These are phyloP conservation scores for Zizania latifolia DNA, from an alignment of 176 grass and related monocot species.

Conservation along the genomic window DNA sequence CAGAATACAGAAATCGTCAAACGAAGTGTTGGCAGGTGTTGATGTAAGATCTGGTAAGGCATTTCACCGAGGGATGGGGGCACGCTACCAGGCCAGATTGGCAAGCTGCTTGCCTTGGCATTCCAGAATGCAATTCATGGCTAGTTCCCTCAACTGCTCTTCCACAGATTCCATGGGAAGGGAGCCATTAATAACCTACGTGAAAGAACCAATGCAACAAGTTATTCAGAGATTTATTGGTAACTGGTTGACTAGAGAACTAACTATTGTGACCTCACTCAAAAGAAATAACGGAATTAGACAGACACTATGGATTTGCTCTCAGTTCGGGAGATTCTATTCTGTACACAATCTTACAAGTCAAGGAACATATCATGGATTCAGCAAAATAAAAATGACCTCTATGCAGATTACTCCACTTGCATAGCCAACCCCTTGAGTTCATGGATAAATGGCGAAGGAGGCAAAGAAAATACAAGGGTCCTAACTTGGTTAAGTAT, in stretches of 20 bases:
- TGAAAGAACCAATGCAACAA: background rate
- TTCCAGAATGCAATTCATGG: constrained; percentile 41
- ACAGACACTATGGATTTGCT: background rate
- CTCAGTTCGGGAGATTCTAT: background rate
- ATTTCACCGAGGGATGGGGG: background rate
- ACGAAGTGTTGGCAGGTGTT: background rate
- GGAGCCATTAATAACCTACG: constrained; percentile 61
- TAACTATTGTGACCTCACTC: background rate
- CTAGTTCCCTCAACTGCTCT: constrained; percentile 53
- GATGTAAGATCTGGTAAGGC: background rate
- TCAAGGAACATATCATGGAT: background rate
- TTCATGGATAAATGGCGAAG: background rate
- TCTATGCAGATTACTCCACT: background rate
- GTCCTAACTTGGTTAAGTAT: background rate
- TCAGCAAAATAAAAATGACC: background rate
- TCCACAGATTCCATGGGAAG: constrained; percentile 70
- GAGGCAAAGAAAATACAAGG: background rate
- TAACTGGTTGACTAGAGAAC: background rate
- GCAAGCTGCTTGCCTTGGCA: no score
- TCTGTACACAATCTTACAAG: background rate
- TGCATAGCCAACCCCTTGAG: background rate
- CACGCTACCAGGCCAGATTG: constrained; percentile 40
- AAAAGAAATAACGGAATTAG: background rate
- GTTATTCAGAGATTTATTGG: background rate
- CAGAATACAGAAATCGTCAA: background rate